Percentiles rank a stretch among this genome's conserved stretches.
Evolutionary conservation across 768 basidiomycete genomes (phyloP).

Genomic region (Trametes elegans): DNA sequence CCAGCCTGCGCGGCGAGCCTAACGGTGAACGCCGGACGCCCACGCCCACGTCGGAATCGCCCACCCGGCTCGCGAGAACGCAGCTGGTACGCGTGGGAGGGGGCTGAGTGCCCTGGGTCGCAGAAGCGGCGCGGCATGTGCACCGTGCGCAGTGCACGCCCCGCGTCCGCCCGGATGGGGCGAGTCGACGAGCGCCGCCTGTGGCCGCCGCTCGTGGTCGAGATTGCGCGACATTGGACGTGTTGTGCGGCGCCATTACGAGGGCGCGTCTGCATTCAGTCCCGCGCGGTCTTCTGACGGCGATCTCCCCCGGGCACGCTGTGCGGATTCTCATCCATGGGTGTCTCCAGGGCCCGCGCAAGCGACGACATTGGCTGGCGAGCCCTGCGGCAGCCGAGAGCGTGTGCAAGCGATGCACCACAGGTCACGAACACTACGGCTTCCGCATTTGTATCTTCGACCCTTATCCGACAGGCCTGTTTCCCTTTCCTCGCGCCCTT

Average conservation of each 20-base stretch:
- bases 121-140: constrained; percentile 1
- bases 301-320: constrained; percentile 10
- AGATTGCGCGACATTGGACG: constrained; percentile 6
- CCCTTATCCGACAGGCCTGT: constrained; percentile 7
- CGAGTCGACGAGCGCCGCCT: not conserved
- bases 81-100: constrained; percentile 8
- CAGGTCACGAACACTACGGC: constrained; percentile 4
- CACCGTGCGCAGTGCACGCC: too few relatives aligned
- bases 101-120: too few relatives aligned
- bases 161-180: not conserved
- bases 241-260: constrained; percentile 9
- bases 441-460: constrained; percentile 4
- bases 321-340: constrained; percentile 14
- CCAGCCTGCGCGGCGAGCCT: constrained; percentile 12
- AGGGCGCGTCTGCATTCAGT: constrained; percentile 1
- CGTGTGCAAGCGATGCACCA: constrained; percentile 3
- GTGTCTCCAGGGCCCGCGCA: not conserved
- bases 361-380: not conserved
- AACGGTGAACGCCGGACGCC: constrained; percentile 15
- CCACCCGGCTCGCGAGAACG: not conserved
- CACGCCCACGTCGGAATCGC: constrained; percentile 2
- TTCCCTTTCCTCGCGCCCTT: not conserved
- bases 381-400: constrained; percentile 13
- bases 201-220: too few relatives aligned
- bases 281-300: constrained; percentile 13